Evolutionary conservation across 306 rosid genomes (phyloP).

Genomic region (Cyamopsis tetragonoloba): DNA sequence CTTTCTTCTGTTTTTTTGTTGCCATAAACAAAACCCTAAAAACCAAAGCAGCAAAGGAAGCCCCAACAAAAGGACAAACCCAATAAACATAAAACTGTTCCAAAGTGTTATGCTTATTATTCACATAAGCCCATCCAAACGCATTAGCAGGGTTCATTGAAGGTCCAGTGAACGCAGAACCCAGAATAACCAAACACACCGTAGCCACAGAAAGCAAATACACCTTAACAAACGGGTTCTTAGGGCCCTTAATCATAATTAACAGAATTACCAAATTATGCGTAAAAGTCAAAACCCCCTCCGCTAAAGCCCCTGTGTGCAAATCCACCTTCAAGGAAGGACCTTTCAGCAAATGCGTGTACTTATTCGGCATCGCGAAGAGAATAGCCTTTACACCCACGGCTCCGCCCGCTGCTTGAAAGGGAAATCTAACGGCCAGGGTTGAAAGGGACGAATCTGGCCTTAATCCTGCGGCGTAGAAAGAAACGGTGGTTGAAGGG

Average conservation of each 20-base stretch:
- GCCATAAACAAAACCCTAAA: conserved; percentile 35
- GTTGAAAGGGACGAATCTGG: conserved; percentile 26
- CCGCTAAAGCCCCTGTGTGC: conserved; percentile 54
- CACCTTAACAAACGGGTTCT: conserved; percentile 38
- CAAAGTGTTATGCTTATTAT: conserved; percentile 52
- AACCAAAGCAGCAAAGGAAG: conserved; percentile 39
- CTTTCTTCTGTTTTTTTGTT: conserved; percentile 58
- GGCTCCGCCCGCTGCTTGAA: conserved; percentile 15
- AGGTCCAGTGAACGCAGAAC: conserved; percentile 60
- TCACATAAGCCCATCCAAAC: conserved; percentile 62
- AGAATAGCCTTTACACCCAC: conserved; percentile 3
- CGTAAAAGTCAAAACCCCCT: conserved; percentile 40
- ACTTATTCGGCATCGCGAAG: conserved; percentile 22
- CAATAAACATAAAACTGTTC: conserved; percentile 64
- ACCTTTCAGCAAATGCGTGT: conserved; percentile 42
- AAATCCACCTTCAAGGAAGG: conserved; percentile 58
- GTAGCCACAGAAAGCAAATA: conserved; percentile 49
- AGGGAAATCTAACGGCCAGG: conserved; percentile 17
- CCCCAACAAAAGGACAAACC: conserved; percentile 56
- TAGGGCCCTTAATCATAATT: conserved; percentile 47
- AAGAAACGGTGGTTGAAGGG: conserved; percentile 25
- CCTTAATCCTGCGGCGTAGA: conserved; percentile 23
- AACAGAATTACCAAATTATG: conserved; percentile 40
- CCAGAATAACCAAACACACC: conserved; percentile 32
- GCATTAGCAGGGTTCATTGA: conserved; percentile 79